These are phyloP conservation scores for Alliaria petiolata DNA, from an alignment of 345 rosid genomes.

Conservation along the genomic window DNA sequence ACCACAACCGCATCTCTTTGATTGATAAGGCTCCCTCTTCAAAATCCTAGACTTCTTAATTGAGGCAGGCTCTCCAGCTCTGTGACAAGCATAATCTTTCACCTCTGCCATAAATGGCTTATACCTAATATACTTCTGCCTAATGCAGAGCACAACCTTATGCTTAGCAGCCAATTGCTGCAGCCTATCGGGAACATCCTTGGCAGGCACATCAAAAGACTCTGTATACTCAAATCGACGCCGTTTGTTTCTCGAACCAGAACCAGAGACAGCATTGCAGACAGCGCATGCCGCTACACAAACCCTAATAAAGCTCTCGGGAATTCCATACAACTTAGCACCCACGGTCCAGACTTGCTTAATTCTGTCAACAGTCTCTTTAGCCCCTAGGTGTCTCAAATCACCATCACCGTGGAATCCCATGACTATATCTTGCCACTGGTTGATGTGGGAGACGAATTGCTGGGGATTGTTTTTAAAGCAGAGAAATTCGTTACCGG, in stretches of 20 bases:
- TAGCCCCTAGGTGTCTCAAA: slow-evolving; percentile 79
- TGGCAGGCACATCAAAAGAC: slow-evolving; percentile 93
- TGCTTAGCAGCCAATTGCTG: slow-evolving; percentile 95
- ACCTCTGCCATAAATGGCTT: slow-evolving; percentile 99
- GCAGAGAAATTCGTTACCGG: slow-evolving; percentile 85
- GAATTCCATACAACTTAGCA: slow-evolving; percentile 92
- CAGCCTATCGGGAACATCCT: slow-evolving; percentile 76
- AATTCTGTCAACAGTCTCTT: slow-evolving; percentile 90
- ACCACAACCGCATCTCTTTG: slow-evolving; percentile 94
- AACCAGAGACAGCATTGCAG: slow-evolving; percentile 71
- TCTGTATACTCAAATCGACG: slow-evolving; percentile 92
- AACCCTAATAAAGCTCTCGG: slow-evolving; percentile 96
- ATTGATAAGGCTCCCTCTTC: slow-evolving; percentile 98
- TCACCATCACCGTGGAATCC: slow-evolving; percentile 89
- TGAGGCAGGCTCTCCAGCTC: slow-evolving; percentile 90
- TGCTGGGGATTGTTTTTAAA: slow-evolving; percentile 89
- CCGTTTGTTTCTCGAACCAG: slow-evolving; percentile 72
- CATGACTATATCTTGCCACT: slow-evolving; percentile 98
- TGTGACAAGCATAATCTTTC: slow-evolving; percentile 99
- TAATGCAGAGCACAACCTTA: slow-evolving; percentile 95
- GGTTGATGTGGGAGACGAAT: slow-evolving; percentile 79
- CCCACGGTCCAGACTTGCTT: slow-evolving; percentile 98
- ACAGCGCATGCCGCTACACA: slow-evolving; percentile 87
- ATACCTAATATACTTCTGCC: slow-evolving; percentile 96
- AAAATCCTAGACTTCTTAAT: slow-evolving; percentile 75